Percentiles rank a stretch among this genome's conserved stretches.
Conservation (phyloP, 1,284 basidiomycete species). For the Melampsora americana region DNA sequence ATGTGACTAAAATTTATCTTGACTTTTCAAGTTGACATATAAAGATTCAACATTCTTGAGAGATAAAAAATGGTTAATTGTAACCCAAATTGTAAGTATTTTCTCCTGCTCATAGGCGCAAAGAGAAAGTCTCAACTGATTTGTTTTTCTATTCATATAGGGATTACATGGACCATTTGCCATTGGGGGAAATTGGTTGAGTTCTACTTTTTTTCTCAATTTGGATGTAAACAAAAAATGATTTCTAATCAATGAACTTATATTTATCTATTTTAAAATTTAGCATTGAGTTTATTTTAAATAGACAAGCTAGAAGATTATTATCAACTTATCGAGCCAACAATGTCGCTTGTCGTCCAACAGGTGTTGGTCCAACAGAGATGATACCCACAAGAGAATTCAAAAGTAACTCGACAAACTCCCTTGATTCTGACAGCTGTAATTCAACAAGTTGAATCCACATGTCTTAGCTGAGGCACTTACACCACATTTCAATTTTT, state of each 20-base stretch:
- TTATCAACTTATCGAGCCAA: not conserved
- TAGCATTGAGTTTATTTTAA: not conserved
- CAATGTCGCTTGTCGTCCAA: not conserved
- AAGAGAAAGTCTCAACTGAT: not conserved
- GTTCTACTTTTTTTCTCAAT: not conserved
- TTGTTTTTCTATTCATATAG: not conserved
- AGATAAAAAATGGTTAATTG: conserved; percentile 16
- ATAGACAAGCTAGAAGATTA: not conserved
- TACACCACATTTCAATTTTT: too few relatives aligned
- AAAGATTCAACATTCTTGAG: conserved; percentile 18
- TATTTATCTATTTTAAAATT: not conserved
- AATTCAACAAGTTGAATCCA: too few relatives aligned
- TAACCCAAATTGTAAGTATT: conserved; percentile 32
- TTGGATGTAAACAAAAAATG: not conserved
- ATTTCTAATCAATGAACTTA: not conserved
- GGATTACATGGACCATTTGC: not conserved
- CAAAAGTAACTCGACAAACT: too few relatives aligned
- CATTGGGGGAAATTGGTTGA: not conserved
- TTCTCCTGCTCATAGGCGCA: not conserved
- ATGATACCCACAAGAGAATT: too few relatives aligned
- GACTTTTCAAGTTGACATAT: conserved; percentile 10
- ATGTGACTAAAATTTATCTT: not conserved
- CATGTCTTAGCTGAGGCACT: too few relatives aligned
- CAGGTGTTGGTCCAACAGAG: too few relatives aligned
- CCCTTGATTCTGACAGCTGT: too few relatives aligned